A percentile compares a stretch with the other conserved stretches of the same genome.
Evolutionary conservation across 2,329 filamentous ascomycete species (phyloP).

Genomic region (Alternaria sp.): DNA sequence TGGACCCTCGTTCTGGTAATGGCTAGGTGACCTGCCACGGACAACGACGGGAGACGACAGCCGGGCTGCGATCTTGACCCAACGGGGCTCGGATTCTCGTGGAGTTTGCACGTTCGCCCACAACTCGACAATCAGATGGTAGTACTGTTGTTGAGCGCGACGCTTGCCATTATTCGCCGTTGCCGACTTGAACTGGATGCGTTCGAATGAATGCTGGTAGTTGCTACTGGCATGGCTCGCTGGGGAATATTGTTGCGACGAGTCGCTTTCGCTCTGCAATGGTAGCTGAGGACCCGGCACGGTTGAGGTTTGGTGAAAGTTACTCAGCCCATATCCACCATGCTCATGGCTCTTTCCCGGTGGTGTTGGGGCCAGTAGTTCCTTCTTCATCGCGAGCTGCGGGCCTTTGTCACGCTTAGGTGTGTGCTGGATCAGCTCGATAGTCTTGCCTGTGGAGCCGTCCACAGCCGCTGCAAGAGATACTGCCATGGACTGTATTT

Average conservation of each 20-base stretch:
- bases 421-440: slow-evolving; percentile 88
- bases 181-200: slow-evolving; percentile 93
- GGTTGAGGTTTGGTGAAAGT: slow-evolving; percentile 43
- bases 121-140: slow-evolving; percentile 82
- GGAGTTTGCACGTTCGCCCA: slow-evolving; percentile 47
- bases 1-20: slow-evolving; percentile 56
- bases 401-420: slow-evolving; percentile 91
- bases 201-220: slow-evolving; percentile 73
- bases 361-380: slow-evolving; percentile 70
- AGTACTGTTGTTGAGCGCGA: slow-evolving; percentile 88
- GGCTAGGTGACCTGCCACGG: slow-evolving; percentile 49
- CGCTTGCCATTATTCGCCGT: slow-evolving; percentile 94
- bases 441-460: slow-evolving; percentile 73
- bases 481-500: slow-evolving; percentile 79
- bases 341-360: slow-evolving; percentile 56
- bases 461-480: slow-evolving; percentile 84
- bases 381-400: slow-evolving; percentile 73
- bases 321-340: slow-evolving; percentile 46
- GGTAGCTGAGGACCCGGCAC: slow-evolving; percentile 51
- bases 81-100: slow-evolving; percentile 36
- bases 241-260: slow-evolving; percentile 43
- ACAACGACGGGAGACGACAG: slow-evolving; percentile 49
- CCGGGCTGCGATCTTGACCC: slow-evolving; percentile 47
- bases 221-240: slow-evolving; percentile 42
- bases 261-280: slow-evolving; percentile 45